Conservation (phyloP, 2,329 filamentous ascomycete genomes). For the Diplocarpon mali region DNA sequence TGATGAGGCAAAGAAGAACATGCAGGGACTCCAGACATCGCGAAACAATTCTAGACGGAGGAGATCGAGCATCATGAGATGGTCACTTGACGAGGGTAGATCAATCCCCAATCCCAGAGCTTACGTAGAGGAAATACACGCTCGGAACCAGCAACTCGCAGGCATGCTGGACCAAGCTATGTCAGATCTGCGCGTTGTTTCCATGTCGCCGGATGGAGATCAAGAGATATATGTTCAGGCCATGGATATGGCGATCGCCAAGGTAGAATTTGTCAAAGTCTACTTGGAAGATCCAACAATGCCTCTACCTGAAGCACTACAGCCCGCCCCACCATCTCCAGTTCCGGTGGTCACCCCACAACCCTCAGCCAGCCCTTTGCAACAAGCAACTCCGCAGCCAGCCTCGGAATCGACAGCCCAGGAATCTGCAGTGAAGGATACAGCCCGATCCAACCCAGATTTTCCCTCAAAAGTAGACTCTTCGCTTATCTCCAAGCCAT, state of each 20-base stretch:
- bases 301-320: constrained; percentile 31
- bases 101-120: constrained; percentile 23
- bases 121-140: constrained; percentile 44
- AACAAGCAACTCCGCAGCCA: too few relatives aligned
- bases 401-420: background rate
- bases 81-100: constrained; percentile 25
- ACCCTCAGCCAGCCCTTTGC: too few relatives aligned
- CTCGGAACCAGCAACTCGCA: constrained; percentile 55
- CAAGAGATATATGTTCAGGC: constrained; percentile 34
- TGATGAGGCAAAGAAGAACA: constrained; percentile 67
- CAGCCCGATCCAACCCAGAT: too few relatives aligned
- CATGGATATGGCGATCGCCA: constrained; percentile 49
- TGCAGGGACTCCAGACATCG: constrained; percentile 53
- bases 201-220: constrained; percentile 38
- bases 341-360: too few relatives aligned
- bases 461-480: background rate
- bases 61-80: constrained; percentile 18
- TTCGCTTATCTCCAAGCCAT: background rate
- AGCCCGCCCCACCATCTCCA: constrained; percentile 1
- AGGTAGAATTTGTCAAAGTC: constrained; percentile 52
- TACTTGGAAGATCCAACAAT: constrained; percentile 48
- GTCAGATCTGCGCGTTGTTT: constrained; percentile 48
- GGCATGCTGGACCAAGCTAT: constrained; percentile 58
- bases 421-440: background rate
- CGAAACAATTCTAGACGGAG: constrained; percentile 30